These are phyloP conservation scores for Dipodascus albidus DNA, from an alignment of 805 yeast genomes.

Conservation along the genomic window DNA sequence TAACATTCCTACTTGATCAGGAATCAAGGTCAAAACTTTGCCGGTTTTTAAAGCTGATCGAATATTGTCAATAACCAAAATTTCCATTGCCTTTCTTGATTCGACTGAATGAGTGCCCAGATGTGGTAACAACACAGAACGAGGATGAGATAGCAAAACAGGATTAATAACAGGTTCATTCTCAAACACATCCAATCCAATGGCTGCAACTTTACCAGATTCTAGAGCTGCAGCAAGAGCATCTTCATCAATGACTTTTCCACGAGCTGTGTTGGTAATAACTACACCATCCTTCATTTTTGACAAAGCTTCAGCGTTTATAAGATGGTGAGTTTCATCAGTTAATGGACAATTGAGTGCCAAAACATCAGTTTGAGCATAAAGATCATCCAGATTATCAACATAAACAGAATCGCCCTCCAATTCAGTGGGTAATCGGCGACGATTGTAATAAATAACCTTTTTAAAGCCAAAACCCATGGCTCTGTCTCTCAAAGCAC, in stretches of 20 bases:
- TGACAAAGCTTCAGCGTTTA: conserved; percentile 32
- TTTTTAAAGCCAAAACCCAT: conserved; percentile 38
- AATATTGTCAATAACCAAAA: conserved; percentile 60
- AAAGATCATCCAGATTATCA: conserved; percentile 34
- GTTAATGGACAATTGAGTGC: conserved; percentile 42
- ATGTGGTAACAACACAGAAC: conserved; percentile 45
- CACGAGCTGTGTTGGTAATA: conserved; percentile 49
- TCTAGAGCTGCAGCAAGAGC: conserved; percentile 37
- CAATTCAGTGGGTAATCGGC: conserved; percentile 33
- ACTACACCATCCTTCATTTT: conserved; percentile 44
- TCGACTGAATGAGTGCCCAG: conserved; percentile 34
- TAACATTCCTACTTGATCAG: conserved; percentile 37
- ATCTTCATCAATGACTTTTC: conserved; percentile 45
- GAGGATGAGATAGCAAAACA: conserved; percentile 34
- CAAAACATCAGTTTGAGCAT: conserved; percentile 37
- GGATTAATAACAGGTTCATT: conserved; percentile 42
- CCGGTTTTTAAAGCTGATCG: conserved; percentile 48
- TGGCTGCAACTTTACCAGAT: conserved; percentile 39
- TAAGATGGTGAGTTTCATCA: conserved; percentile 37
- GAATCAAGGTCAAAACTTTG: conserved; percentile 64
- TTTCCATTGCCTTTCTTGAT: conserved; percentile 63
- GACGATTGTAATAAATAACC: conserved; percentile 43
- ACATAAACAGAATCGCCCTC: conserved; percentile 38
- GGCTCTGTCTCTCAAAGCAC: conserved; percentile 41
- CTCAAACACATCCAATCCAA: conserved; percentile 53